Evolutionary conservation across 306 rosid species (phyloP), one percentile per base, ranked within the genome.

Genomic region (Vachellia pachyceras): DNA sequence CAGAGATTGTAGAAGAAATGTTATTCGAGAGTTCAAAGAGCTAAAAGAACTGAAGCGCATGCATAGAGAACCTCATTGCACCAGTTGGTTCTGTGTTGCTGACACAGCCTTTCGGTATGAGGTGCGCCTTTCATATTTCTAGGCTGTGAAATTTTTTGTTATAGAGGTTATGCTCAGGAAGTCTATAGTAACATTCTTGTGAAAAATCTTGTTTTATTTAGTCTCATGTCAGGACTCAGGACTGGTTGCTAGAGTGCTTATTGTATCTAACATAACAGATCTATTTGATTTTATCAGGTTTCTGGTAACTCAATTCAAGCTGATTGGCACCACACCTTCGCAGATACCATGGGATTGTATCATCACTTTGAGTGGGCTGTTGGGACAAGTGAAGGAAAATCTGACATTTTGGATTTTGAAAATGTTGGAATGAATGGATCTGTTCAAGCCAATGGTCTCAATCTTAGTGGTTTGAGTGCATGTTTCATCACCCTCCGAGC

Each of bases 311-410:
- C 90, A 39, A 82, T 96, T 78, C 90, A 88, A 84, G 99, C 98
- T 46, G 98, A 96, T 83, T 96, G 99, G 99, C 87, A 33, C 61
- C 94, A 93, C 82, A 90, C 97, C 78, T 93, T 96, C 80, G 83
- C 94, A 0, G 99, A 96, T 75, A 83, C 92, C 77, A 85, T 87
- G n/a, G 99, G 92, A 78, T 86, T 93, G 15, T 96, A 92, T 83
- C 92, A 92, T 87, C 93, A 93, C 85, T 96, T 93, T 88, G 99
- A 96, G 87, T 96, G 99, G 99, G 98, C 94, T 71, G 98, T 96
- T 82, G 99, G 99, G 80, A 88, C 99, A 73, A 88, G 88, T 35
- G 99, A 96, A 87, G 99, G 99, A 83, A 96, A 93, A 87, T 88
- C 86, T 54, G 99, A 96, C 88, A 93, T 96, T 86, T 84, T 89